Conservation (phyloP, 1,284 basidiomycete genomes). For the Spongiforma sp. region DNA sequence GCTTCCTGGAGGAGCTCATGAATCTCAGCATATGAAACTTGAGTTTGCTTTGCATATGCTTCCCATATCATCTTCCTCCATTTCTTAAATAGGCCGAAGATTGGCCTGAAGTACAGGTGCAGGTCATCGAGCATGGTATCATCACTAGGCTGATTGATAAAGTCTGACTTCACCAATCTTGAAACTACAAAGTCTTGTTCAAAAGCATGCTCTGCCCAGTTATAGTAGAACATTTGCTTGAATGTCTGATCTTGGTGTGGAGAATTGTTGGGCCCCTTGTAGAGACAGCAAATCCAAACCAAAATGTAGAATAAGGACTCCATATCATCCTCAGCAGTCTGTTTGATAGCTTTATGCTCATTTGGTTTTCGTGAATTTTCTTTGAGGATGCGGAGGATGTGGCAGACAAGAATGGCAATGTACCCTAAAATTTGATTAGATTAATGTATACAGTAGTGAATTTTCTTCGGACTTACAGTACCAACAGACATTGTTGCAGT, state of each 20-base stretch:
- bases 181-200: neutral
- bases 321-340: neutral
- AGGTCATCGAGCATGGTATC: neutral
- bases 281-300: neutral
- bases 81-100: neutral
- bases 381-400: neutral
- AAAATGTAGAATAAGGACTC: neutral
- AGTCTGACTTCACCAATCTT: neutral
- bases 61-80: neutral
- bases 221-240: neutral
- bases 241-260: neutral
- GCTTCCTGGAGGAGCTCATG: neutral
- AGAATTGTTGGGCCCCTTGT: neutral
- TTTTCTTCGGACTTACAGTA: neutral
- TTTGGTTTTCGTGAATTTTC: neutral
- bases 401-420: neutral
- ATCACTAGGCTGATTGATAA: too few species aligned
- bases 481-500: neutral
- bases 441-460: neutral
- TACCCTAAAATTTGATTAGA: neutral
- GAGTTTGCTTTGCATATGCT: neutral
- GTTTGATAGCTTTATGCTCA: neutral
- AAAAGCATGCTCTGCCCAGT: neutral
- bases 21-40: neutral
- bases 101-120: neutral